Evolutionary conservation across 2,329 filamentous ascomycete genomes (phyloP).

Genomic region (Penicillium sp.): DNA sequence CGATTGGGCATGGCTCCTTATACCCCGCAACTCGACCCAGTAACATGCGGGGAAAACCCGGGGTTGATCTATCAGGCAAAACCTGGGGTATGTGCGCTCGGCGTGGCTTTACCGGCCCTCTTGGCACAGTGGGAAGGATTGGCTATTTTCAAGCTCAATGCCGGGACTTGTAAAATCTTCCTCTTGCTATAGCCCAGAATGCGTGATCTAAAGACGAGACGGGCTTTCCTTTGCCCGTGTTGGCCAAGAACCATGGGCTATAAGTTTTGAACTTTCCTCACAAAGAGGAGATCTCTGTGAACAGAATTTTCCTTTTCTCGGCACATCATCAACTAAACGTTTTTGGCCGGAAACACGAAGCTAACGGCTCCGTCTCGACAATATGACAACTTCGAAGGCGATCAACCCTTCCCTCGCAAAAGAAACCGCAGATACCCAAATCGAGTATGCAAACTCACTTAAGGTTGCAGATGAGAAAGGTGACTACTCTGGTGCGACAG

Average conservation of each 20-base stretch:
- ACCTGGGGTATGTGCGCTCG: background rate
- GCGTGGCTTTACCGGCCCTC: background rate
- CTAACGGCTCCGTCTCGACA: background rate
- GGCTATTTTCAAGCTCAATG: background rate
- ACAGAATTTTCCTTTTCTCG: background rate
- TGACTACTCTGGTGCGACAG: constrained; percentile 8
- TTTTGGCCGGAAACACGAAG: background rate
- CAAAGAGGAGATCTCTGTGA: background rate
- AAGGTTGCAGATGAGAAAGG: constrained; percentile 5
- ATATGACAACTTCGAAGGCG: background rate
- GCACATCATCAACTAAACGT: background rate
- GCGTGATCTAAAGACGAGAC: background rate
- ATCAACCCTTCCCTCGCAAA: background rate
- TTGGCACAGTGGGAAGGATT: background rate
- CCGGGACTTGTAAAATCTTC: background rate
- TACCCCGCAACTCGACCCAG: background rate
- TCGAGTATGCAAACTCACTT: constrained; percentile 1
- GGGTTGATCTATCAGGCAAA: background rate
- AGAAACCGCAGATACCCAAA: background rate
- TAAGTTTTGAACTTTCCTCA: background rate
- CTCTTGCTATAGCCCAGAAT: background rate
- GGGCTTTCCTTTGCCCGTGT: background rate
- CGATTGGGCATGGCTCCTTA: background rate
- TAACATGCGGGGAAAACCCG: background rate
- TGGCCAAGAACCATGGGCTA: background rate